phyloP scores from a whole-genome alignment of 352 stramenopile species.

The Globisporangium parvum region DNA sequence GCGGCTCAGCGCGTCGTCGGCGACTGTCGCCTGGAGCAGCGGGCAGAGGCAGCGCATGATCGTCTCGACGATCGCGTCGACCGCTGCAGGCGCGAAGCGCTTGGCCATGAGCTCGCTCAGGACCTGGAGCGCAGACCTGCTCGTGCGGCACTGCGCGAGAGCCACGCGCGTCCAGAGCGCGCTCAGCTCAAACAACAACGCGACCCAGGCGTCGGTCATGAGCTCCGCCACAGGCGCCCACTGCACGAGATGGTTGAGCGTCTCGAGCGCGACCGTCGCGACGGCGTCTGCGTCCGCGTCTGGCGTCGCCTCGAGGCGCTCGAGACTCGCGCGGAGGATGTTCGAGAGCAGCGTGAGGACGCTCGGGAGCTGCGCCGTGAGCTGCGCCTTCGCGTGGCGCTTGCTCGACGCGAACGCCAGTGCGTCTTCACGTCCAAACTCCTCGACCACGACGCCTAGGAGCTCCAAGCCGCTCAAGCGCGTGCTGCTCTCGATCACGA shows the following conservation, averaged over 20 bases:
- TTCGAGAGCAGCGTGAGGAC: conserved; percentile 42
- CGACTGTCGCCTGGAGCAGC: conserved; percentile 55
- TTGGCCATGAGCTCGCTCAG: conserved; percentile 65
- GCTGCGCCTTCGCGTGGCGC: conserved; percentile 29
- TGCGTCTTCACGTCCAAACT: conserved; percentile 69
- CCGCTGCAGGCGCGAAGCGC: conserved; percentile 32
- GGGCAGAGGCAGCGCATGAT: conserved; percentile 46
- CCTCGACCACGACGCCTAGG: conserved; percentile 50
- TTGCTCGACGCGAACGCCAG: conserved; percentile 43
- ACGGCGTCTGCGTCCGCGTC: conserved; percentile 32
- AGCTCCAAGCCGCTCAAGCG: conserved; percentile 50
- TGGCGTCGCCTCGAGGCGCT: conserved; percentile 23
- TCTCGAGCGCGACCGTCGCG: conserved; percentile 42
- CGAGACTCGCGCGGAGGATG: conserved; percentile 39
- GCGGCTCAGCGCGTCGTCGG: conserved; percentile 38
- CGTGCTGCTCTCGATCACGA: conserved; percentile 37
- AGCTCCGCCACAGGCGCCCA: conserved; percentile 55
- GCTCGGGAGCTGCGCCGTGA: conserved; percentile 38
- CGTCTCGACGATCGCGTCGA: conserved; percentile 47
- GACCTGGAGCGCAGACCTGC: conserved; percentile 47
- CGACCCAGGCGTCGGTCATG: conserved; percentile 51
- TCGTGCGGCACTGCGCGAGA: conserved; percentile 20
- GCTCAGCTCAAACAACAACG: conserved; percentile 51
- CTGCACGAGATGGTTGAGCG: conserved; percentile 41
- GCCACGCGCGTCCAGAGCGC: conserved; percentile 30